Evolutionary conservation across 1,284 basidiomycete genomes (phyloP), one percentile per base, ranked within the genome.

Genomic region (Coniferiporia sulphurascens): DNA sequence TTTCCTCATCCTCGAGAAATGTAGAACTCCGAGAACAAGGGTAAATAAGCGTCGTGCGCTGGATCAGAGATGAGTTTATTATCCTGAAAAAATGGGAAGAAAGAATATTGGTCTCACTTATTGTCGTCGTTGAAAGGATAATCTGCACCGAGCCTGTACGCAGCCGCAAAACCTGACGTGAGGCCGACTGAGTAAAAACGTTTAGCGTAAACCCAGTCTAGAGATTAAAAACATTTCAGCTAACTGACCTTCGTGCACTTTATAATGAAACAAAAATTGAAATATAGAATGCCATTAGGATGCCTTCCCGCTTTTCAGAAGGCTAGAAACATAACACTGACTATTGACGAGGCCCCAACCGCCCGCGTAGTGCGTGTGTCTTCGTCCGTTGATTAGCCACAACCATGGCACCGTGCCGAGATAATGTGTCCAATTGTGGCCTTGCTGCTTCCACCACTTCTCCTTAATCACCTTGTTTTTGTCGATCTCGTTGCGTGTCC

Each of bases 371-470:
- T 58, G 45, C 7, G 68, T 69, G 56, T 70, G 65, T 60, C 75
- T 74, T 61, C 77, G 79, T 15, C 81, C 81, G 64, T 86, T 85
- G 63, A 86, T 76, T 54, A 78, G 70, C 75, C 80, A 82, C 75
- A 86, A 78, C 78, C 78, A 84, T 15, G 83, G 82, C 1, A 86
- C 84, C 8, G 78, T 78, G 4, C 72, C 71, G 7, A 77, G 77
- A 64, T 84, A 85, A 68, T 83, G 82, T 65, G 82, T 79, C 79
- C 80, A 83, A 8, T 81, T 74, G 66, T 83, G 81, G 53, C 76
- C 78, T 66, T 82, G 81, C 66, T 84, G 82, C 67, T 83, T 83
- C 83, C 82, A 83, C 82, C 80, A 82, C 66, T 82, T 83, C 65
- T 82, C 75, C 61, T 74, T 64, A 49, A 85, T 80, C 57, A 79